Conservation (phyloP, 2,329 filamentous ascomycete genomes). For the Phyllosticta paracitricarpa region DNA sequence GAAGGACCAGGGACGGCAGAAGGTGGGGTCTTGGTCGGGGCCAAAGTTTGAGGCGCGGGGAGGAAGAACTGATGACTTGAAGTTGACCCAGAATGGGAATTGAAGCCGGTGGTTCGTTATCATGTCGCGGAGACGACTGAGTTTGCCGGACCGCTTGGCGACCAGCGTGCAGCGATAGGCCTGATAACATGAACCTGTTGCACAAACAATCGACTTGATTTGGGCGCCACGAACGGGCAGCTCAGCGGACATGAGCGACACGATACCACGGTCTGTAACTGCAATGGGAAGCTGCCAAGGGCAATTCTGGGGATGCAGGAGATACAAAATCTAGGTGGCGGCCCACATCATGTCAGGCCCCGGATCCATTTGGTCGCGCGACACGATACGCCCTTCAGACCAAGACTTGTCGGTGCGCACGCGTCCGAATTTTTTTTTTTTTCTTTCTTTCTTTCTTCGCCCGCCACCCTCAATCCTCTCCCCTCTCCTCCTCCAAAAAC, state of each 20-base stretch:
- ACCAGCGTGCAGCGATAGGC: background rate
- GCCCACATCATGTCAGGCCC: background rate
- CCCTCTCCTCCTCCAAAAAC: background rate
- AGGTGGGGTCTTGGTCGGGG: background rate
- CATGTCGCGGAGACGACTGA: background rate
- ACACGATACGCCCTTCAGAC: background rate
- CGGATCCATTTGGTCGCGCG: slow-evolving; percentile 5
- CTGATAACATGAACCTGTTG: background rate
- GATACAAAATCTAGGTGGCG: slow-evolving; percentile 3
- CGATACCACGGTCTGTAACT: slow-evolving; percentile 8
- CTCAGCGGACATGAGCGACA: background rate
- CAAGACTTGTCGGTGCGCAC: background rate
- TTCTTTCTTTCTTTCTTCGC: background rate
- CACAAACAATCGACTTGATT: background rate
- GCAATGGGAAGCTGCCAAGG: slow-evolving; percentile 7
- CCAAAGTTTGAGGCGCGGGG: background rate
- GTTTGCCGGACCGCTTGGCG: background rate
- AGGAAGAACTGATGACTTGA: background rate
- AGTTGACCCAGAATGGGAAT: background rate
- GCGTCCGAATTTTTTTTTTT: background rate
- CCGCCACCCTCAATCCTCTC: background rate
- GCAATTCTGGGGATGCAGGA: background rate
- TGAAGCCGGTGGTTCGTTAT: background rate
- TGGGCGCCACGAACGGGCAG: background rate
- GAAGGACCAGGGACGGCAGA: background rate